Percentiles rank a stretch among this genome's conserved stretches.
These are phyloP conservation scores for Eutypa lata DNA, from an alignment of 2,329 filamentous ascomycete genomes.

Conservation along the genomic window DNA sequence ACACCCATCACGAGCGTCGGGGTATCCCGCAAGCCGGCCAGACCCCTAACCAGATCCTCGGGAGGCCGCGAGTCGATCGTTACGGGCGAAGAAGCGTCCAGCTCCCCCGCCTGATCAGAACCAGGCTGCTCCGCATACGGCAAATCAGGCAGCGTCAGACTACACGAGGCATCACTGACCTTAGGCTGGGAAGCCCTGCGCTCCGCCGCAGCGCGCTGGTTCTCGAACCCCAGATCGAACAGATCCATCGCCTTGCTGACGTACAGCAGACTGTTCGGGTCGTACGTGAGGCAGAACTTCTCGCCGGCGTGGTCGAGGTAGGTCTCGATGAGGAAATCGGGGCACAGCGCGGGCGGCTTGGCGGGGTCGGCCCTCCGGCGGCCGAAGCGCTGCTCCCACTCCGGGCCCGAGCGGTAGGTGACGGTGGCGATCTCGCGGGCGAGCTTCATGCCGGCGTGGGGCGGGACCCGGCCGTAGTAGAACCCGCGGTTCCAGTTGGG, in stretches of 20 bases:
- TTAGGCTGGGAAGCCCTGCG: slow-evolving; percentile 57
- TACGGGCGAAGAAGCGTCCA: slow-evolving; percentile 27
- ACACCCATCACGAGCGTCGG: slow-evolving; percentile 90
- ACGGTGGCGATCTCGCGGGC: slow-evolving; percentile 96
- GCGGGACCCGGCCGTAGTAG: slow-evolving; percentile 85
- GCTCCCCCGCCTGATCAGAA: slow-evolving; percentile 29
- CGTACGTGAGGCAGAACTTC: slow-evolving; percentile 96
- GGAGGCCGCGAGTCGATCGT: slow-evolving; percentile 55
- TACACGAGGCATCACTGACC: slow-evolving; percentile 58
- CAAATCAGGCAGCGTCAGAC: slow-evolving; percentile 73
- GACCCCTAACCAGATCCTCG: slow-evolving; percentile 73
- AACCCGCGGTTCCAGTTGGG: slow-evolving; percentile 94
- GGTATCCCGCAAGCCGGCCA: slow-evolving; percentile 69
- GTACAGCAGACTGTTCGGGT: slow-evolving; percentile 92
- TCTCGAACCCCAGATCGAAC: slow-evolving; percentile 79
- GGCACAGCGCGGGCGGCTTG: slow-evolving; percentile 88
- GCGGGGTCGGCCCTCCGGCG: slow-evolving; percentile 79
- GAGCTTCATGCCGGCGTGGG: slow-evolving; percentile 96
- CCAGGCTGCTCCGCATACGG: slow-evolving; percentile 83
- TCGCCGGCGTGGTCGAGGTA: slow-evolving; percentile 97
- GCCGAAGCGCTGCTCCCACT: slow-evolving; percentile 96
- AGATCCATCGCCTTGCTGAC: slow-evolving; percentile 99
- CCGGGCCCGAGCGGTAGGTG: slow-evolving; percentile 91
- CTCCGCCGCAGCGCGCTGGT: slow-evolving; percentile 60
- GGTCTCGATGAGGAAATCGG: slow-evolving; percentile 96